Evolutionary conservation across 2,329 filamentous ascomycete genomes (phyloP).

Genomic region (Nothophaeocryptopus gaeumannii): DNA sequence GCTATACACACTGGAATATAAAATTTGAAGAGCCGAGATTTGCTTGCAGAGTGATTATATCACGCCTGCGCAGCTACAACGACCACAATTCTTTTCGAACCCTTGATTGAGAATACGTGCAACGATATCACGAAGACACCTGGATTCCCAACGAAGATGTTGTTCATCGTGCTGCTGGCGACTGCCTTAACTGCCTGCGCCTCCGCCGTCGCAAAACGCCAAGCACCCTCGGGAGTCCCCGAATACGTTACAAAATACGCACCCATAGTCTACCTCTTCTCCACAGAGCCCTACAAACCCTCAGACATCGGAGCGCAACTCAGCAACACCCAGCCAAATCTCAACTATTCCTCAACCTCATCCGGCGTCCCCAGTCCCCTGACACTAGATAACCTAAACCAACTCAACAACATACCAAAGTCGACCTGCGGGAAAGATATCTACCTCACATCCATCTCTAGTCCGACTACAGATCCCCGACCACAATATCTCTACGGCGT

Average conservation of each 20-base stretch:
- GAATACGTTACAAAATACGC: constrained; percentile 34
- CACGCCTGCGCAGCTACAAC: not conserved
- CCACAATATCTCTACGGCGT: constrained; percentile 52
- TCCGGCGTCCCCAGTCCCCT: constrained; percentile 35
- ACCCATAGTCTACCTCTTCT: constrained; percentile 46
- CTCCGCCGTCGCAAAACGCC: constrained; percentile 6
- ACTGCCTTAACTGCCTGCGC: constrained; percentile 2
- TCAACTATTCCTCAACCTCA: constrained; percentile 31
- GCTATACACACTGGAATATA: not conserved
- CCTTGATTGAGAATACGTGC: too few relatives aligned
- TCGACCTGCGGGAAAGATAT: constrained; percentile 32
- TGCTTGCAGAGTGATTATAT: not conserved
- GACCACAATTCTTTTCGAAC: too few relatives aligned
- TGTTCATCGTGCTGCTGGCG: not conserved
- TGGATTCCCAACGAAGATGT: not conserved
- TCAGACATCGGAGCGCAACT: constrained; percentile 45
- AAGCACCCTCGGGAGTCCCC: constrained; percentile 23
- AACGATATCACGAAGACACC: not conserved
- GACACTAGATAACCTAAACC: constrained; percentile 43
- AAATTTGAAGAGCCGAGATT: not conserved
- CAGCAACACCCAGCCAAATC: constrained; percentile 39
- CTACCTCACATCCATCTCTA: constrained; percentile 47
- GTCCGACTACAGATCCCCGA: constrained; percentile 31
- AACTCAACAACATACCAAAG: constrained; percentile 42
- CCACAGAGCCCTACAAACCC: constrained; percentile 43